Evolutionary conservation across 495 filamentous ascomycete genomes (phyloP).

Genomic region (Neurospora discreta): DNA sequence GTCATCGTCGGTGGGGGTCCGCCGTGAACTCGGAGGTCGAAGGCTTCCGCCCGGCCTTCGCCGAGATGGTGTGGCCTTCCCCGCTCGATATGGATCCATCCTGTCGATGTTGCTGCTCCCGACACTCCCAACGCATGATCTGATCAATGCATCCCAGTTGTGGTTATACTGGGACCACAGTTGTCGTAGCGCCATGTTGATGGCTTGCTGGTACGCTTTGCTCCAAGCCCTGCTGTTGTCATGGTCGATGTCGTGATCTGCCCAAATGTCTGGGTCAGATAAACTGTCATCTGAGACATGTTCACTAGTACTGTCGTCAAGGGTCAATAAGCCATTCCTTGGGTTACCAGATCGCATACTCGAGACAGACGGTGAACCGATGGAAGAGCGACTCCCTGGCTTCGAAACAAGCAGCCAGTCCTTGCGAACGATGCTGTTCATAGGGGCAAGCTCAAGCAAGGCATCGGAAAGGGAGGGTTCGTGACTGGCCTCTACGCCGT

Average conservation of each 20-base stretch:
- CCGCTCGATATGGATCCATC: not conserved
- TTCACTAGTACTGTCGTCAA: conserved; percentile 14
- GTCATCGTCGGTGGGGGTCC: conserved; percentile 9
- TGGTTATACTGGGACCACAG: conserved; percentile 17
- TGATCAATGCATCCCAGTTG: conserved; percentile 15
- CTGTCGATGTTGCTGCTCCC: not conserved
- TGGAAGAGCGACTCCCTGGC: not conserved
- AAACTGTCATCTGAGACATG: conserved; percentile 13
- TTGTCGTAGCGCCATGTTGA: conserved; percentile 7
- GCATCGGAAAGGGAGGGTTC: not conserved
- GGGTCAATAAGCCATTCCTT: not conserved
- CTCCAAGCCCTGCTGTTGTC: conserved; percentile 4
- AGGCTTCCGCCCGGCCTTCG: conserved; percentile 1
- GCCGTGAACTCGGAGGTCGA: not conserved
- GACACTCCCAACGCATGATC: conserved; percentile 5
- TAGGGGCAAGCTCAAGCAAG: not conserved
- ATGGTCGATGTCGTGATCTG: conserved; percentile 2
- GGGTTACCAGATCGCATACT: conserved; percentile 10
- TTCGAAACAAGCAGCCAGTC: not conserved
- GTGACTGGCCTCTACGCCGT: not conserved
- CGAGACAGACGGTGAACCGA: conserved; percentile 13
- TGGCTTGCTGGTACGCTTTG: conserved; percentile 3
- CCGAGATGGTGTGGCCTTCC: conserved; percentile 4
- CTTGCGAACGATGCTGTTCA: not conserved
- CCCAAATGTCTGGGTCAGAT: conserved; percentile 16